Evolutionary conservation across 768 basidiomycete species (phyloP).

Genomic region (Clavulina sp.): DNA sequence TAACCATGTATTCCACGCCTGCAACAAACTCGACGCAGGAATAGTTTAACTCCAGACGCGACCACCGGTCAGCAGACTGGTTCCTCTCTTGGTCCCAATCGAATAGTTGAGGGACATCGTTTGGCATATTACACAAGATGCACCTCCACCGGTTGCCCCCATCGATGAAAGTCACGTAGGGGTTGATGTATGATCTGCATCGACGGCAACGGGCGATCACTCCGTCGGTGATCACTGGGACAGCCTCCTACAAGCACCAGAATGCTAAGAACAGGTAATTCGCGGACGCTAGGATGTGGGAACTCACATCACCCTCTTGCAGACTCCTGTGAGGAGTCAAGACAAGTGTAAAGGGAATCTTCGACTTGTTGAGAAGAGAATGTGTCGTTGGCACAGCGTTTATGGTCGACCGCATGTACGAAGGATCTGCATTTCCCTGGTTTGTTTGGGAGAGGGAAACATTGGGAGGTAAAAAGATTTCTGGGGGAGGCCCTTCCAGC

Average conservation of each 20-base stretch:
- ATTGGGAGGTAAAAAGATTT: slow-evolving; percentile 76
- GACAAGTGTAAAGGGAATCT: slow-evolving; percentile 76
- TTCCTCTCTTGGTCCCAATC: slow-evolving; percentile 95
- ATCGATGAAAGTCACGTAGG: slow-evolving; percentile 94
- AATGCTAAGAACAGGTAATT: neutral
- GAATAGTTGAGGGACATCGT: slow-evolving; percentile 94
- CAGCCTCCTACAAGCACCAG: slow-evolving; percentile 35
- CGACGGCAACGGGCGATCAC: slow-evolving; percentile 92
- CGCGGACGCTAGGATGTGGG: no score
- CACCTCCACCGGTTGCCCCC: slow-evolving; percentile 98
- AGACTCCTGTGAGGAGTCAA: slow-evolving; percentile 81
- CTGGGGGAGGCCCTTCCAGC: slow-evolving; percentile 64
- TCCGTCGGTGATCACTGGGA: slow-evolving; percentile 79
- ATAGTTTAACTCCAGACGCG: slow-evolving; percentile 81
- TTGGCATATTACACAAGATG: slow-evolving; percentile 96
- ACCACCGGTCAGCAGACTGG: slow-evolving; percentile 90
- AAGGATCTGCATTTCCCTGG: slow-evolving; percentile 68
- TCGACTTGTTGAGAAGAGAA: slow-evolving; percentile 72
- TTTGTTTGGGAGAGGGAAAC: slow-evolving; percentile 64
- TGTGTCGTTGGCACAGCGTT: slow-evolving; percentile 88
- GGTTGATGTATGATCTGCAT: slow-evolving; percentile 94
- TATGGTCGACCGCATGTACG: slow-evolving; percentile 81
- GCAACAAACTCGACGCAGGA: slow-evolving; percentile 94
- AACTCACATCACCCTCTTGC: slow-evolving; percentile 36
- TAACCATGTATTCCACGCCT: slow-evolving; percentile 94